Evolutionary conservation across 495 filamentous ascomycete species (phyloP), one percentile per base, ranked within the genome.

Genomic region (Hypoxylon lienhwacheense): DNA sequence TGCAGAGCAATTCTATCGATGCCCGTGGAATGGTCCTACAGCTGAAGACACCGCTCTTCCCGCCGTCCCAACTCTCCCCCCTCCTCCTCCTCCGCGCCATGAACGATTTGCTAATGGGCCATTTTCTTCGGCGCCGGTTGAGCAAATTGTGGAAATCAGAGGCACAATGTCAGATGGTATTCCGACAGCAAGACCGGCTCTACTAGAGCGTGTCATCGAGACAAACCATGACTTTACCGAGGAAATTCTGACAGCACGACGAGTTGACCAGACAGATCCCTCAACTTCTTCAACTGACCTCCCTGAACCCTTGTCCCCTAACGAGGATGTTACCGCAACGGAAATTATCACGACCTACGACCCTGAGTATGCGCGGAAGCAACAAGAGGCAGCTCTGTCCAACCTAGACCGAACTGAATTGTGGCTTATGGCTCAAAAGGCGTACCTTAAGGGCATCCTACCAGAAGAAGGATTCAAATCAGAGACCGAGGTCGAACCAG

Each of bases 1-100:
- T 19, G 89, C 90, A 8, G 87, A 92, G 57, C 80, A 83, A 7
- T 96, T 96, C 52, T 96, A 96, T 75, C 83, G 83, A 46, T 72
- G 81, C 16, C 91, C 91, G 8, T 96, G 90, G 85, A 74, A 62
- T 44, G 52, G 61, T 15, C 6, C 48, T 22, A 20, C 58, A 36
- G 28, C 59, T 37, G 47, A 36, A 7, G 20, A 66, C 7, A 54
- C 73, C 6, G 59, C 68, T 10, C 61, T 70, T 0, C 73, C 73
- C 6, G 54, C 66, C 7, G 66, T 67, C 1, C 68, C 73, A n/a
- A n/a, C n/a, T 1, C 61, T 69, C 3, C 45, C 60, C 14, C 67
- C 65, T 29, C 69, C 64, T 17, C 62, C 68, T 5, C 69, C 72
- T 66, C 20, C 69, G 58, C 25, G 68, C 66, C 43, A 65, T 74